Percentiles rank a stretch among this genome's conserved stretches.
Conservation (phyloP, 1,139 yeast genomes). For the Suhomyces anneliseae region DNA sequence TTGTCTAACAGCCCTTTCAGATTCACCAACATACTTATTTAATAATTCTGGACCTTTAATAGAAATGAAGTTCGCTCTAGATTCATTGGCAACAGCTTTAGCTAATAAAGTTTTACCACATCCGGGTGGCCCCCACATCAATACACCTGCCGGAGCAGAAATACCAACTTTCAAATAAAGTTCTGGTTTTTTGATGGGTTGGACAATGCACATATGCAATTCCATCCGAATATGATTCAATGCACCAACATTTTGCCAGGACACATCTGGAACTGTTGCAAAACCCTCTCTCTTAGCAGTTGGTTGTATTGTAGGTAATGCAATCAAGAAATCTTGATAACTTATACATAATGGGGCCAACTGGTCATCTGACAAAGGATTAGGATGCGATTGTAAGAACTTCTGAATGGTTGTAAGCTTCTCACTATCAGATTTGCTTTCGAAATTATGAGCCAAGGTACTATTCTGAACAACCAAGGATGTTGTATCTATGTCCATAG, state of each 20-base stretch:
- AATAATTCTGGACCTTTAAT: conserved; percentile 93
- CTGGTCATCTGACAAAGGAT: conserved; percentile 74
- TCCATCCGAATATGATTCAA: conserved; percentile 77
- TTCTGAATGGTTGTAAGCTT: conserved; percentile 67
- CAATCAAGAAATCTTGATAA: conserved; percentile 76
- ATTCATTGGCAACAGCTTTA: conserved; percentile 96
- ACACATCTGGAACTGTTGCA: conserved; percentile 97
- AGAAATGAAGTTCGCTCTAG: conserved; percentile 91
- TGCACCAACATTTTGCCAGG: conserved; percentile 96
- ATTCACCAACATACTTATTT: conserved; percentile 95
- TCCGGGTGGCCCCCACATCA: conserved; percentile 99
- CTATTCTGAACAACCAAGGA: conserved; percentile 11
- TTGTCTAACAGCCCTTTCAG: conserved; percentile 92
- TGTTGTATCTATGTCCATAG: conserved; percentile 46
- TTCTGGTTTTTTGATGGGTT: conserved; percentile 93
- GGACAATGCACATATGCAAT: conserved; percentile 95
- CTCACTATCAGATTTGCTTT: conserved; percentile 36
- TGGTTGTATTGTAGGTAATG: conserved; percentile 93
- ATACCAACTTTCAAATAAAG: conserved; percentile 88
- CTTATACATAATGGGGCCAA: conserved; percentile 72
- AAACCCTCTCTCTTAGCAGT: conserved; percentile 98
- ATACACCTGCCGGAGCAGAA: conserved; percentile 94
- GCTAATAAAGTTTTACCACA: conserved; percentile 96
- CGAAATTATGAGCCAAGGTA: conserved; percentile 22
- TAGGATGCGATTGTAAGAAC: conserved; percentile 73